These are phyloP conservation scores for Silene coronaria DNA, from an alignment of 179 eudicot species.

Conservation along the genomic window DNA sequence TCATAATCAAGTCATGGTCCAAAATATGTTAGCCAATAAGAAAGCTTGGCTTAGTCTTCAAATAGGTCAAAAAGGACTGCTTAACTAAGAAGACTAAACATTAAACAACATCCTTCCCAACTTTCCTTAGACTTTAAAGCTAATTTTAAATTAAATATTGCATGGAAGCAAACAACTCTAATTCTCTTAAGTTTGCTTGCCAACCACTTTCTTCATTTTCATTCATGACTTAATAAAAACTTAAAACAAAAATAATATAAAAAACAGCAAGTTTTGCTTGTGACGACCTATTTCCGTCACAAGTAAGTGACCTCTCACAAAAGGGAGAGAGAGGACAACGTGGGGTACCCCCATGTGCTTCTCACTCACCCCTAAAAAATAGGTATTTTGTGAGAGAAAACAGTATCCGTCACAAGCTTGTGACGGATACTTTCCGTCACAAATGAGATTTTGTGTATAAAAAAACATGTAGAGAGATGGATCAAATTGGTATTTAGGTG, in stretches of 20 bases:
- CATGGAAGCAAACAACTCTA: background rate
- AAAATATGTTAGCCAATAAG: constrained; percentile 10
- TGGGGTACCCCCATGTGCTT: too few species aligned
- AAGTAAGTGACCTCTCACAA: too few species aligned
- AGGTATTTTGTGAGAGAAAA: too few species aligned
- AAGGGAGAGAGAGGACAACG: too few species aligned
- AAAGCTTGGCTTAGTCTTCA: constrained; percentile 14
- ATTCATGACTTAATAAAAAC: background rate
- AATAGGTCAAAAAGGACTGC: constrained; percentile 15
- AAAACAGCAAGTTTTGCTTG: too few species aligned
- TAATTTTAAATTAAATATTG: background rate
- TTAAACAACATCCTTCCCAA: background rate
- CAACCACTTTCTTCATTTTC: constrained; percentile 3
- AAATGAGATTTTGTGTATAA: too few species aligned
- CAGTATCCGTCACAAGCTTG: too few species aligned
- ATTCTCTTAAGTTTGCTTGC: background rate
- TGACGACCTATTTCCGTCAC: too few species aligned
- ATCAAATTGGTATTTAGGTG: constrained; percentile 2
- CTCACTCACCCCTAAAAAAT: too few species aligned
- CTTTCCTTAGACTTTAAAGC: background rate
- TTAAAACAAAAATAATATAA: too few species aligned
- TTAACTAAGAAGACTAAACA: constrained; percentile 2
- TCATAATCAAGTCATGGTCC: constrained; percentile 1
- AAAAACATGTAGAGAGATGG: too few species aligned
- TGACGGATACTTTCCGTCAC: too few species aligned